phyloP scores from a whole-genome alignment of 352 stramenopile species.

The Phytophthora lateralis region DNA sequence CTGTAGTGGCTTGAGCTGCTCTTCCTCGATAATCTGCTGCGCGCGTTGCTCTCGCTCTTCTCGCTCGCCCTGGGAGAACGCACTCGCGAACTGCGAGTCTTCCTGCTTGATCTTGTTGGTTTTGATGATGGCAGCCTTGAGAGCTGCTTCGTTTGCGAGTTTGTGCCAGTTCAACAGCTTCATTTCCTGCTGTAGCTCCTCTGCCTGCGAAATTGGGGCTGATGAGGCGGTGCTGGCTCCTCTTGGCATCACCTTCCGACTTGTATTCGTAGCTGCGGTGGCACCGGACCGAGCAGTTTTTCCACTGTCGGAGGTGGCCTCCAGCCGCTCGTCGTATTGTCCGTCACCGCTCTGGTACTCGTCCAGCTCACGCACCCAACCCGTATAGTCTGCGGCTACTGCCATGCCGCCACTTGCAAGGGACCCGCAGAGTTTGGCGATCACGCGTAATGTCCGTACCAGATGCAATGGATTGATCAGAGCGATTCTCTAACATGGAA shows the following conservation, averaged over 20 bases:
- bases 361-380: slow-evolving; percentile 66
- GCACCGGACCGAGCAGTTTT: slow-evolving; percentile 20
- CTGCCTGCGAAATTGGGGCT: slow-evolving; percentile 50
- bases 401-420: slow-evolving; percentile 20
- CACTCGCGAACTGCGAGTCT: slow-evolving; percentile 57
- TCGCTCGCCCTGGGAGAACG: slow-evolving; percentile 57
- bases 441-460: slow-evolving; percentile 4
- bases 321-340: slow-evolving; percentile 41
- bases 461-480: slow-evolving; percentile 15
- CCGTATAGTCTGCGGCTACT: slow-evolving; percentile 48
- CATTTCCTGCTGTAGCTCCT: slow-evolving; percentile 92
- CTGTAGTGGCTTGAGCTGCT: slow-evolving; percentile 91
- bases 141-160: slow-evolving; percentile 92
- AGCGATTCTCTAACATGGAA: slow-evolving; percentile 13
- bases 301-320: slow-evolving; percentile 15
- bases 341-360: slow-evolving; percentile 45
- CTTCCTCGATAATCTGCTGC: slow-evolving; percentile 92
- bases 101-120: slow-evolving; percentile 86
- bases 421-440: background rate
- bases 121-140: slow-evolving; percentile 92
- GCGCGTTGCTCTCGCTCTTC: slow-evolving; percentile 88
- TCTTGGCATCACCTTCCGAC: slow-evolving; percentile 28
- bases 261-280: slow-evolving; percentile 11
- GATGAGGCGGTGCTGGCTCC: slow-evolving; percentile 20
- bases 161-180: slow-evolving; percentile 96